phyloP scores from a whole-genome alignment of 2,329 filamentous ascomycete species.

The Pseudogymnoascus sp. region DNA sequence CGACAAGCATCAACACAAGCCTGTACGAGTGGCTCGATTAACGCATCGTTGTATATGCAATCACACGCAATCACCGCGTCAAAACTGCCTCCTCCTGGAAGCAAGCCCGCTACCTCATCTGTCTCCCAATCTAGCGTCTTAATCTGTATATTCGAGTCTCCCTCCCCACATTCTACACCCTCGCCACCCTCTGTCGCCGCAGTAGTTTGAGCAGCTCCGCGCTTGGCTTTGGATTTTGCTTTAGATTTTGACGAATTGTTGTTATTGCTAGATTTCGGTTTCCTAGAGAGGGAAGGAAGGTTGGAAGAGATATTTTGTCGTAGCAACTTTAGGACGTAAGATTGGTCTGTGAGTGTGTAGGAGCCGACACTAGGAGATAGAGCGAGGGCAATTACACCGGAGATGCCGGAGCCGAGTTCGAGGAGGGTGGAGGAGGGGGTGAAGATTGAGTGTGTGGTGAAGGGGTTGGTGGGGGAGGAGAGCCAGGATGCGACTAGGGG shows the following conservation, averaged over 20 bases:
- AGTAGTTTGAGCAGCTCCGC: not conserved
- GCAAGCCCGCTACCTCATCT: conserved; percentile 41
- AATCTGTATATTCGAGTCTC: conserved; percentile 42
- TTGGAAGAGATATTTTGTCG: conserved; percentile 68
- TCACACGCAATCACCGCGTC: conserved; percentile 79
- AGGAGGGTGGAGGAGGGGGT: conserved; percentile 51
- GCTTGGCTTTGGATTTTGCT: conserved; percentile 18
- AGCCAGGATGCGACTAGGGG: conserved; percentile 79
- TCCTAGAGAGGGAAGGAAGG: conserved; percentile 15
- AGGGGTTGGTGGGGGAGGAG: conserved; percentile 49
- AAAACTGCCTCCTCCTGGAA: conserved; percentile 39
- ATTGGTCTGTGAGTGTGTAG: conserved; percentile 81
- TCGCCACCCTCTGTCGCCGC: not conserved
- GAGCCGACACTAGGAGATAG: conserved; percentile 50
- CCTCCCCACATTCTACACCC: not conserved
- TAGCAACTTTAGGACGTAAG: conserved; percentile 73
- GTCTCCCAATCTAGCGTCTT: conserved; percentile 76
- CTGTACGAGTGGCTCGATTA: conserved; percentile 74
- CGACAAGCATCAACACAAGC: conserved; percentile 69
- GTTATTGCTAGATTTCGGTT: conserved; percentile 17
- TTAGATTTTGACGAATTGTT: conserved; percentile 7
- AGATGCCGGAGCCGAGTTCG: conserved; percentile 84
- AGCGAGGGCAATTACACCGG: conserved; percentile 66
- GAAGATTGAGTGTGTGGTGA: conserved; percentile 51
- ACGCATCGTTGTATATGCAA: conserved; percentile 88